Base-by-base conservation (phyloP, 2,329 filamentous ascomycete species). In the Camillea tinctor region DNA sequence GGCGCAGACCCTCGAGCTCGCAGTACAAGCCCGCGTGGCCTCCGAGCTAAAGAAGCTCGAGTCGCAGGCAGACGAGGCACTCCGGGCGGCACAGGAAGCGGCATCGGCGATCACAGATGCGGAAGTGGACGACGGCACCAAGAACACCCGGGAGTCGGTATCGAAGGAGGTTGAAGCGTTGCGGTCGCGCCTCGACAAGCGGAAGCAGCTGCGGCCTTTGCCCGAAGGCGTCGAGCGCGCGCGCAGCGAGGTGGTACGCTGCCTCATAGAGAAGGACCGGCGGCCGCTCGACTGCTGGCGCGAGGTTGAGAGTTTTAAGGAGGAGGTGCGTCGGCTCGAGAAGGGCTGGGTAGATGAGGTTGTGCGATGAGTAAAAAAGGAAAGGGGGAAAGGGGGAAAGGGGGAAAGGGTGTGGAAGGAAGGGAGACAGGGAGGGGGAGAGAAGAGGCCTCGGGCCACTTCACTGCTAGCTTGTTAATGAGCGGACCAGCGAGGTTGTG, bases 271-370 rank as follows among this genome's bases (percentile, higher is more conserved):
- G 71, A 89, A 97, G 75, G 93, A 97, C 77, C 84, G 92, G 65
- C 85, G 92, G 75, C 93, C 94, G 74, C 80, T 97, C 73, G 91
- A 97, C 80, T 98, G 94, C 84, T 97, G 91, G 90, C 84, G 88
- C 77, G 93, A 97, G 84, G 92, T 97, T 22, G 90, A 96, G 79
- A 82, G 81, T 20, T 98, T 98, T 77, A 96, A 93, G 85, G 84
- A 85, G 70, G 92, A 96, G 82, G 93, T 98, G 55, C 87, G 90
- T 68, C 87, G 86, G 79, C 76, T 97, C 77, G 94, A 97, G 84
- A 89, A 87, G 77, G 83, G 82, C 23, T 98, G 96, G 86, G 92
- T 97, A 40, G 89, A 96, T 73, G 92, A 88, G 79, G 87, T 96
- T 58, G 84, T 91, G 60, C 70, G 70, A 67, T 74, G 60, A 67